phyloP scores from a whole-genome alignment of 345 rosid genomes.

The Bretschneidera sinensis region DNA sequence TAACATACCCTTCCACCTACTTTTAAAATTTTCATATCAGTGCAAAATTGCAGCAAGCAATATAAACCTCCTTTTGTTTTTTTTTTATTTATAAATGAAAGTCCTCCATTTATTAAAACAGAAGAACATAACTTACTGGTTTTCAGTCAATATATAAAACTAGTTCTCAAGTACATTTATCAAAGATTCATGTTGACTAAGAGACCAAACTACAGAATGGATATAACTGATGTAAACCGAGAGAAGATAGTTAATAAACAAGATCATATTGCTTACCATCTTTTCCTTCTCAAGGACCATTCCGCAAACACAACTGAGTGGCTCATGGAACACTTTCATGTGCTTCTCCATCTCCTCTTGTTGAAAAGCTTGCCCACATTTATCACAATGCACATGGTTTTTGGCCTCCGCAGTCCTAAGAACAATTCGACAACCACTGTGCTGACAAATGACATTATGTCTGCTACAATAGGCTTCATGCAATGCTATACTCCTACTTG shows the following conservation, averaged over 20 bases:
- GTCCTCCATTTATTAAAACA: too few species aligned
- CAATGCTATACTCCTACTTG: conserved; percentile 68
- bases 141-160: background rate
- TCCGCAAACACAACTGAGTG: conserved; percentile 77
- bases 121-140: background rate
- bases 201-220: background rate
- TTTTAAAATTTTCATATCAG: too few species aligned
- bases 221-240: background rate
- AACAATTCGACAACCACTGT: conserved; percentile 69
- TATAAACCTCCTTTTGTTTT: too few species aligned
- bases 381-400: conserved; percentile 74
- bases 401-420: conserved; percentile 71
- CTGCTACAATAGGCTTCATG: conserved; percentile 89
- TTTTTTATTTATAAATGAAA: too few species aligned
- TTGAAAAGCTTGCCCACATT: conserved; percentile 84
- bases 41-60: too few species aligned
- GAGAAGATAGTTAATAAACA: background rate
- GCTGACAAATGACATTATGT: conserved; percentile 68
- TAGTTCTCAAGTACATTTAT: background rate
- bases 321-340: conserved; percentile 86
- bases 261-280: conserved; percentile 53
- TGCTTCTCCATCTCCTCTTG: conserved; percentile 84
- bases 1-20: too few species aligned
- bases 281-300: conserved; percentile 70
- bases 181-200: background rate